Conservation (phyloP, 208 protist species). For the Acanthamoeba polyphaga region DNA sequence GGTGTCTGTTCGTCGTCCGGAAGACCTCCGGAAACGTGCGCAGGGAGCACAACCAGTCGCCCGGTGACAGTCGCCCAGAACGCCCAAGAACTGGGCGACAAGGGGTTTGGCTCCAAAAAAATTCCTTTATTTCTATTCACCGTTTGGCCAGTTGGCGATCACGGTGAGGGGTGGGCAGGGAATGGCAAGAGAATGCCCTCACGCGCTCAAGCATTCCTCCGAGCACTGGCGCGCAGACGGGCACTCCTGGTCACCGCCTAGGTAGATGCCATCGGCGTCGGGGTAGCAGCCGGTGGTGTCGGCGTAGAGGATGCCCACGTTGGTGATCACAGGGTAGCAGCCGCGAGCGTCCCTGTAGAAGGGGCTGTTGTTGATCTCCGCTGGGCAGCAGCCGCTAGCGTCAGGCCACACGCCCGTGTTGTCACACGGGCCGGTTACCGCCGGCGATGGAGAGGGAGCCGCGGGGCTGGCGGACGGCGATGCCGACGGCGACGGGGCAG, state of each 20-base stretch:
- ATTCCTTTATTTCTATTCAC: too few relatives aligned
- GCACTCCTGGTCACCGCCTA: conserved; percentile 15
- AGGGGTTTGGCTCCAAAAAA: too few relatives aligned
- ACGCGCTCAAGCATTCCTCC: background rate
- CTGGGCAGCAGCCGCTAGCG: background rate
- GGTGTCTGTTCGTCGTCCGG: too few relatives aligned
- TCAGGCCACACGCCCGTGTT: background rate
- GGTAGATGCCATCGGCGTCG: background rate
- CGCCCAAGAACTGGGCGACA: too few relatives aligned
- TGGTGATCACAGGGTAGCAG: background rate
- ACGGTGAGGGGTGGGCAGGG: too few relatives aligned
- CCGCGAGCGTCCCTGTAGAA: background rate
- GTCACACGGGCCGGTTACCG: background rate
- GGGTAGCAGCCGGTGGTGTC: conserved; percentile 48
- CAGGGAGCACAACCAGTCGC: too few relatives aligned
- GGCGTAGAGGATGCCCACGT: conserved; percentile 9
- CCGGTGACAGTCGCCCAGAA: too few relatives aligned
- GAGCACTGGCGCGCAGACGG: background rate
- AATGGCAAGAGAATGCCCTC: too few relatives aligned
- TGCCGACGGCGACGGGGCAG: too few relatives aligned
- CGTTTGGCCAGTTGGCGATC: too few relatives aligned
- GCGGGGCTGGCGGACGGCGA: too few relatives aligned
- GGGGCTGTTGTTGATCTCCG: background rate
- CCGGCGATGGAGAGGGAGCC: background rate
- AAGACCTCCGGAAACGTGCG: too few relatives aligned